Evolutionary conservation across 768 basidiomycete genomes (phyloP), one percentile per base, ranked within the genome.

Genomic region (Boletus eberwhitei): DNA sequence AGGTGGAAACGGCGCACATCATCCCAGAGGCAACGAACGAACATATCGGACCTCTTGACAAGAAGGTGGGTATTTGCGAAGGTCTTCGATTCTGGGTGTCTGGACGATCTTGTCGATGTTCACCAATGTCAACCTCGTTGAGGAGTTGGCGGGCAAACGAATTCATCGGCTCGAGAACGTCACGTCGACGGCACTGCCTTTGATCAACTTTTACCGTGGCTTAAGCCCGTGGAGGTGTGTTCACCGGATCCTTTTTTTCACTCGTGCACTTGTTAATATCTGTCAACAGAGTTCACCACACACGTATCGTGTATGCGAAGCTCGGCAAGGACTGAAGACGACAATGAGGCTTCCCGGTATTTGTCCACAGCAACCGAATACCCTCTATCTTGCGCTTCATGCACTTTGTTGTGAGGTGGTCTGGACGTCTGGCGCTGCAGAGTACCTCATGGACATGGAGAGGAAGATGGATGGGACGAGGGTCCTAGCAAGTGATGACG

Each of bases 391-490:
- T 22, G 50, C 39, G 0, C 35, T 58, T 21, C 50, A 58, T 19
- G 46, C 54, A 43, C 50, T 58, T 2, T 55, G 53, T 17, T 58
- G 57, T 32, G 49, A 58, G 31, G 37, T 48, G 3, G 49, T 50
- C 5, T 55, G 54, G 54, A 51, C 43, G 45, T 58, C 57, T 16
- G 54, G 54, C 2, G 41, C 37, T 16, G 37, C 34, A 13, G 50
- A 48, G 19, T 44, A 56, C 6, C 17, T 56, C n/a, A 26, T 24
- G 29, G 50, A 46, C 11, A 21, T 56, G 2, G 54, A 57, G 26
- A 48, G 50, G 42, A 44, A 26, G 41, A 35, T 35, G 21, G 50
- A 39, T 36, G n/a, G 47, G 17, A 31, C 34, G 2, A n/a, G n/a
- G 0, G 43, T 52, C 12, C 12, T 55, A 1, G 50, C 54, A 9